phyloP scores from a whole-genome alignment of 2,329 filamentous ascomycete genomes.

The Colletotrichum orbiculare region DNA sequence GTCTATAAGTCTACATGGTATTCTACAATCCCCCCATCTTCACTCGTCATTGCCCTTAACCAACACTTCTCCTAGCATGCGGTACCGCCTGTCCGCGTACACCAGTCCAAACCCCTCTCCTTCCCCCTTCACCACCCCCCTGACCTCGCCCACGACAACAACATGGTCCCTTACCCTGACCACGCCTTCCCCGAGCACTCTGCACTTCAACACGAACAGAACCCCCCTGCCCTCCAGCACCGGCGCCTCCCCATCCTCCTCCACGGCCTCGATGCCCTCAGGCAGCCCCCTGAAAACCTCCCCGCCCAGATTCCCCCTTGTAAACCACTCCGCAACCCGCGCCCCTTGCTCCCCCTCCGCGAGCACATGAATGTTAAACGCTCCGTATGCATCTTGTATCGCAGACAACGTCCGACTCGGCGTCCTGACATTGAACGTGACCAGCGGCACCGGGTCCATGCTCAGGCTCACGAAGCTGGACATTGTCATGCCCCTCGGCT shows the following conservation, averaged over 20 bases:
- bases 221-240: constrained; percentile 63
- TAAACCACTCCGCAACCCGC: constrained; percentile 62
- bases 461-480: constrained; percentile 69
- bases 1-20: constrained; percentile 25
- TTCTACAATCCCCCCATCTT: neutral
- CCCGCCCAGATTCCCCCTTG: constrained; percentile 56
- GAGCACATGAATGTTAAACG: constrained; percentile 68
- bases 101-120: constrained; percentile 56
- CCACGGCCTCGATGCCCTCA: constrained; percentile 34
- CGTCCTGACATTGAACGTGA: constrained; percentile 68
- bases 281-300: constrained; percentile 52
- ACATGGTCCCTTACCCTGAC: constrained; percentile 63
- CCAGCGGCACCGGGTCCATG: constrained; percentile 60
- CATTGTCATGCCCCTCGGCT: constrained; percentile 66
- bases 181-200: constrained; percentile 56
- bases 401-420: constrained; percentile 67
- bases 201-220: constrained; percentile 59
- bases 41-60: constrained; percentile 26
- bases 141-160: constrained; percentile 63
- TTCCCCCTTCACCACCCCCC: constrained; percentile 52
- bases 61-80: constrained; percentile 53
- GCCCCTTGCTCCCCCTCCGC: constrained; percentile 59
- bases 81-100: constrained; percentile 62
- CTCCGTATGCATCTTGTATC: constrained; percentile 50
- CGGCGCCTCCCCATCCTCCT: constrained; percentile 46